Conservation (phyloP, 768 basidiomycete genomes). For the Lactarius trivialis region DNA sequence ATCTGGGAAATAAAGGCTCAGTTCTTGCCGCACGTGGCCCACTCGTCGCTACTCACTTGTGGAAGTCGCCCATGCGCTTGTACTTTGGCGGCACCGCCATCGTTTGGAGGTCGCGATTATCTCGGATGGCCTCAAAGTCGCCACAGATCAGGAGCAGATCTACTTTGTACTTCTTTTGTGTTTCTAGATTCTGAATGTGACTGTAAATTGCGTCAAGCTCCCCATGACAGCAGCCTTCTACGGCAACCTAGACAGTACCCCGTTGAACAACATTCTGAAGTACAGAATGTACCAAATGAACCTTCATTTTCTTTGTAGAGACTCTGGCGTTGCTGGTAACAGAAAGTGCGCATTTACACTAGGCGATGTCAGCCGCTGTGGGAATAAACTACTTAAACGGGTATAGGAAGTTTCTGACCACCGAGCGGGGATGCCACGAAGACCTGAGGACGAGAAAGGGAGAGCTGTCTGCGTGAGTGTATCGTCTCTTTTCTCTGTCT, state of each 20-base stretch:
- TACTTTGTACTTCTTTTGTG: conserved; percentile 54
- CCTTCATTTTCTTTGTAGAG: conserved; percentile 9
- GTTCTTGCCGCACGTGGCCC: neutral
- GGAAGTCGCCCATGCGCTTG: conserved; percentile 74
- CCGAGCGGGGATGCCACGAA: no score
- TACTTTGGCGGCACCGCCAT: conserved; percentile 93
- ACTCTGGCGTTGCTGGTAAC: neutral
- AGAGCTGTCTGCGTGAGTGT: no score
- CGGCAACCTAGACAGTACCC: conserved; percentile 52
- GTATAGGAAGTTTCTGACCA: neutral
- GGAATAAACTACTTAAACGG: neutral
- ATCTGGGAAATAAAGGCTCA: conserved; percentile 39
- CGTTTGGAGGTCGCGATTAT: conserved; percentile 74
- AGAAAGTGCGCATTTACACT: neutral
- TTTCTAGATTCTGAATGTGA: conserved; percentile 58
- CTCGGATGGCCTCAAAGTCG: conserved; percentile 64
- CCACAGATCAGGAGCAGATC: conserved; percentile 91
- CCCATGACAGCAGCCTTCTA: conserved; percentile 96
- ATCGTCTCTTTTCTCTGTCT: no score
- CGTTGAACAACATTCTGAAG: neutral
- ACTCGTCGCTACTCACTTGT: conserved; percentile 45
- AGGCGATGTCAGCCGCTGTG: neutral
- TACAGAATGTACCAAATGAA: neutral
- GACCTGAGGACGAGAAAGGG: no score
- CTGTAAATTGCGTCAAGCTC: conserved; percentile 82